These are phyloP conservation scores for Flagelloscypha sp. DNA, from an alignment of 768 basidiomycete species.

Conservation along the genomic window DNA sequence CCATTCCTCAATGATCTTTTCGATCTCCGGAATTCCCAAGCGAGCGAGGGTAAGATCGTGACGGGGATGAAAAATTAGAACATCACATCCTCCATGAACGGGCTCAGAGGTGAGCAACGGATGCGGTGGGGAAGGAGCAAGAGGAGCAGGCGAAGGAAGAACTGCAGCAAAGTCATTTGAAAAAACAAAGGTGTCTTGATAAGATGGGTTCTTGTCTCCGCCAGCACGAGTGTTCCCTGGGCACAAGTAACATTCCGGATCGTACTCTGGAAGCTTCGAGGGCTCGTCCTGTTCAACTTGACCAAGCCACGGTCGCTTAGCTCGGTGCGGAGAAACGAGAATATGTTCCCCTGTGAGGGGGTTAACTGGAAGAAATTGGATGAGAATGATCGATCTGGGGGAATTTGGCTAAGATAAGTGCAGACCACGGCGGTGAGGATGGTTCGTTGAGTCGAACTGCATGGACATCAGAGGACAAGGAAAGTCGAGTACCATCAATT, in stretches of 20 bases:
- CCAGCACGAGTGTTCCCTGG: slow-evolving; percentile 73
- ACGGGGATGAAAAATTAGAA: slow-evolving; percentile 76
- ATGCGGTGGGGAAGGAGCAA: slow-evolving; percentile 42
- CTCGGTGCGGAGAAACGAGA: slow-evolving; percentile 85
- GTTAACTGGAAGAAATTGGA: slow-evolving; percentile 45
- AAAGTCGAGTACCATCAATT: no score
- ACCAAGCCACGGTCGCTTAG: slow-evolving; percentile 85
- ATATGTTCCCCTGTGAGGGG: slow-evolving; percentile 70
- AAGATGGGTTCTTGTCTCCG: slow-evolving; percentile 61
- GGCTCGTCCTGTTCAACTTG: slow-evolving; percentile 65
- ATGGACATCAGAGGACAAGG: no score
- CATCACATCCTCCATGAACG: slow-evolving; percentile 79
- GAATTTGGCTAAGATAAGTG: slow-evolving; percentile 6
- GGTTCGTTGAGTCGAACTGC: slow-evolving; percentile 48
- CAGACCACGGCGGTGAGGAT: slow-evolving; percentile 68
- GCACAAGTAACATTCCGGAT: slow-evolving; percentile 77
- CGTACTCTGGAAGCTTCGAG: slow-evolving; percentile 49
- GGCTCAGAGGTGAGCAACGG: slow-evolving; percentile 59
- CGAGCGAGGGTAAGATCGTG: slow-evolving; percentile 81
- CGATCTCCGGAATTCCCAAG: slow-evolving; percentile 49
- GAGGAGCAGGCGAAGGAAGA: slow-evolving; percentile 52
- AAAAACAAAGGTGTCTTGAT: slow-evolving; percentile 62
- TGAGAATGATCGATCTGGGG: slow-evolving; percentile 4
- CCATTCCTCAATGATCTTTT: slow-evolving; percentile 67
- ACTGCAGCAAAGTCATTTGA: slow-evolving; percentile 82